Base-by-base conservation (phyloP, 352 stramenopile genomes). In the Saprolegnia diclina region DNA sequence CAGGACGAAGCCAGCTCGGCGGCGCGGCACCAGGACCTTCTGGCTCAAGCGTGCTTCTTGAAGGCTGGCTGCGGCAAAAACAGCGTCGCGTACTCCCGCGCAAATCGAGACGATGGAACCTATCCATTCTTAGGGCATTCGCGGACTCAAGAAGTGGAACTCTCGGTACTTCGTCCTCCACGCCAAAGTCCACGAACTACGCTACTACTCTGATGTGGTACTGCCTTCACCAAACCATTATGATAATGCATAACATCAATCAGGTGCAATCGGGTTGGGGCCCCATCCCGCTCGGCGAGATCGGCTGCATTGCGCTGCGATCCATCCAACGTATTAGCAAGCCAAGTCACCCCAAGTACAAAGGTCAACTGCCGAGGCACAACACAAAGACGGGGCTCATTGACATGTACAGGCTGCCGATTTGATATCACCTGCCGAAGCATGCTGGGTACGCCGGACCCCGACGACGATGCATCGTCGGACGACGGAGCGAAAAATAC, bases 351-450 rank as follows among this genome's bases (percentile, higher is more conserved):
- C 78, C 83, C 13, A 91, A 91, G 68, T 93, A 91, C 75, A 89
- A 89, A 52, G 85, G 63, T 69, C 5, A 13, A 42, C 2, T 5
- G 29, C 29, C 29, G 2, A 6, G 29, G 29, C 29, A 35, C 29
- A 35, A 35, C 5, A 35, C 29, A 35, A 35, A 35, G 29, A 35
- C 29, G 29, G 29, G 29, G 5, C 29, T 35, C 29, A 35, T 35
- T 35, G 2, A 35, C 29, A 35, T n/a, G 42, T 7, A 10, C 46
- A 69, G 63, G 83, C 64, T 93, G 85, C 45, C 81, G 83, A 40
- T 89, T 93, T 42, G 83, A 93, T 62, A 93, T 93, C 61, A 93
- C 82, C 40, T 93, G 85, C 71, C 80, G 85, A 38, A 91, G 89
- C 70, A 84, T 74, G 46, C 89, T 83, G 29, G 29, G 29, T 35